Evolutionary conservation across 2,329 filamentous ascomycete species (phyloP), one percentile per base, ranked within the genome.

Genomic region (Microdochium nivale): DNA sequence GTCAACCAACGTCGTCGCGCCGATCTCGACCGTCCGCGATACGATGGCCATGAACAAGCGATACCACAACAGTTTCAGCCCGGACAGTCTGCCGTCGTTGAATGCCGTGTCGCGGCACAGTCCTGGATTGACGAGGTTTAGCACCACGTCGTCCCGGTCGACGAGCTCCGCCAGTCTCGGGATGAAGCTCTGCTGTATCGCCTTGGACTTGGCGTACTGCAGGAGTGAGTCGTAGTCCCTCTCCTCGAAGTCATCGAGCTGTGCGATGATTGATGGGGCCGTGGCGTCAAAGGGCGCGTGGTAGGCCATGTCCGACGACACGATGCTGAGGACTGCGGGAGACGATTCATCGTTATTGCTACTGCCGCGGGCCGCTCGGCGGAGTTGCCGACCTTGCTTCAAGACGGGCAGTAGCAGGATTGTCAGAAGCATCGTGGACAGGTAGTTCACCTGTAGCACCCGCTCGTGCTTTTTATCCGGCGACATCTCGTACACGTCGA

Each of bases 81-180:
- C 46, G 5, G 24, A 19, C 24, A 47, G n/a, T 3, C 9, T n/a
- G 9, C 24, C 43, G 30, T 46, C 35, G 24, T 47, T 50, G 43
- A 57, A 44, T 1, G 19, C 46, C 9, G 55, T 58, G 21, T 55
- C 55, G 4, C 27, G 50, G 40, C 53, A 54, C 19, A 57, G 46
- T 2, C 59, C 59, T 16, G 59, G 59, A 33, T 57, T 60, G 35
- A 50, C 50, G 50, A 56, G 16, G 30, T 62, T 62, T 30, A 60
- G 44, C 24, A 56, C 27, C 16, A 60, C 58, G 13, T 60, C 59
- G 43, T 51, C 25, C 10, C 54, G 25, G 21, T 49, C 32, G 25
- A 62, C 51, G 32, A 53, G 51, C 33, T 55, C 52, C 48, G 58
- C 58, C 5, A 62, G 57, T 47, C 52, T 54, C 16, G 53, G 37